Percentiles rank a stretch among this genome's conserved stretches.
phyloP scores from a whole-genome alignment of 345 rosid species.

The Melaleuca quinquenervia region DNA sequence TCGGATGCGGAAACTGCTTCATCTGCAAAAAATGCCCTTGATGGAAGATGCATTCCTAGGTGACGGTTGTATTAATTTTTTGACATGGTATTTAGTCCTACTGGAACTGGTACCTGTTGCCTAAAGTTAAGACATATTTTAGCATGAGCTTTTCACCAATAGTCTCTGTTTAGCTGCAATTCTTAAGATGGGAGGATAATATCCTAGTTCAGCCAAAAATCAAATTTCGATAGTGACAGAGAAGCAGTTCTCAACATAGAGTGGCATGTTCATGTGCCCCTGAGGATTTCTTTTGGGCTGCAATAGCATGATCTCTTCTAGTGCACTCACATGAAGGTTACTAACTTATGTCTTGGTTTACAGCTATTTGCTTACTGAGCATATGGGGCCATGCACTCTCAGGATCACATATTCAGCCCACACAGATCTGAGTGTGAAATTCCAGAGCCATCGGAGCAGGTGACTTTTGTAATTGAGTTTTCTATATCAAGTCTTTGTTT shows the following conservation, averaged over 20 bases:
- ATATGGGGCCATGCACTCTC: slow-evolving; percentile 64
- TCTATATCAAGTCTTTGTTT: background rate
- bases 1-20: slow-evolving; percentile 88
- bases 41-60: slow-evolving; percentile 99
- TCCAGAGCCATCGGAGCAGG: slow-evolving; percentile 99
- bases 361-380: slow-evolving; percentile 87
- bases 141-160: background rate
- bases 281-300: background rate
- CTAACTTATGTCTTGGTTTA: slow-evolving; percentile 7
- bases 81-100: slow-evolving; percentile 50
- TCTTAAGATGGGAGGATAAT: background rate
- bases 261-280: background rate
- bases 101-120: slow-evolving; percentile 14
- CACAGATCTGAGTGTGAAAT: slow-evolving; percentile 95
- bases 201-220: background rate
- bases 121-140: slow-evolving; percentile 5
- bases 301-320: background rate
- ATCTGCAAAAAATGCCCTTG: slow-evolving; percentile 73
- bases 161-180: background rate
- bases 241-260: background rate
- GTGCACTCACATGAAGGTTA: background rate
- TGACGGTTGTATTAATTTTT: slow-evolving; percentile 60
- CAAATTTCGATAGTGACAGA: background rate
- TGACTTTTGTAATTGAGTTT: slow-evolving; percentile 7
- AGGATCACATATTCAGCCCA: slow-evolving; percentile 98